phyloP scores from a whole-genome alignment of 2,329 filamentous ascomycete species.

The Neonectria magnoliae region DNA sequence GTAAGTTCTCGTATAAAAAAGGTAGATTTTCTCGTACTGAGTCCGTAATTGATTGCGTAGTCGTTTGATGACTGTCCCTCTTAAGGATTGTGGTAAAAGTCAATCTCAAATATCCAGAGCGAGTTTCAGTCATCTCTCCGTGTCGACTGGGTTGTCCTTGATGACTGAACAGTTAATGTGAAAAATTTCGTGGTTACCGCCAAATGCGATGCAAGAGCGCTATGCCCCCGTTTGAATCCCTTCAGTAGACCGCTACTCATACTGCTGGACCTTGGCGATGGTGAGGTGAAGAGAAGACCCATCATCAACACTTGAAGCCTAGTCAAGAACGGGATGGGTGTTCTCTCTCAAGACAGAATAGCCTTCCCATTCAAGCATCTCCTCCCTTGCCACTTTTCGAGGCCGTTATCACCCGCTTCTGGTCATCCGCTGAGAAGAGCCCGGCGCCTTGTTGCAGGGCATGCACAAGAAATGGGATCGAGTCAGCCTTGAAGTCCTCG shows the following conservation, averaged over 20 bases:
- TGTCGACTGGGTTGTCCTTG: background rate
- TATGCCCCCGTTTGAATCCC: background rate
- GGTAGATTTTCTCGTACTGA: background rate
- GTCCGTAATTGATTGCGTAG: background rate
- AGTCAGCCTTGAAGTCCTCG: constrained; percentile 75
- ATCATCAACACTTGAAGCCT: background rate
- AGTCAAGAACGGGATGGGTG: no score
- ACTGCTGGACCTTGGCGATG: background rate
- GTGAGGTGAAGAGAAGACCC: no score
- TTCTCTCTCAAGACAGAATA: background rate
- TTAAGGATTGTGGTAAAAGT: background rate
- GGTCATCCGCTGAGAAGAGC: constrained; percentile 62
- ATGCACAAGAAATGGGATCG: constrained; percentile 71
- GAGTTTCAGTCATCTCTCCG: background rate
- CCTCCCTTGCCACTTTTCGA: constrained; percentile 26
- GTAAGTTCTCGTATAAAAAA: background rate
- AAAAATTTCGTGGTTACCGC: background rate
- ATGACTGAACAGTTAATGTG: background rate
- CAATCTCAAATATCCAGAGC: background rate
- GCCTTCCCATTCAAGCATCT: constrained; percentile 20
- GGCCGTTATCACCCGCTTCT: constrained; percentile 42
- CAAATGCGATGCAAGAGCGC: background rate
- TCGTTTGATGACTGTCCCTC: background rate
- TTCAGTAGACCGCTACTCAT: no score
- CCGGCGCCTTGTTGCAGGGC: constrained; percentile 74